Evolutionary conservation across 2,329 filamentous ascomycete species (phyloP), one percentile per base, ranked within the genome.

Genomic region (Madurella fahalii): DNA sequence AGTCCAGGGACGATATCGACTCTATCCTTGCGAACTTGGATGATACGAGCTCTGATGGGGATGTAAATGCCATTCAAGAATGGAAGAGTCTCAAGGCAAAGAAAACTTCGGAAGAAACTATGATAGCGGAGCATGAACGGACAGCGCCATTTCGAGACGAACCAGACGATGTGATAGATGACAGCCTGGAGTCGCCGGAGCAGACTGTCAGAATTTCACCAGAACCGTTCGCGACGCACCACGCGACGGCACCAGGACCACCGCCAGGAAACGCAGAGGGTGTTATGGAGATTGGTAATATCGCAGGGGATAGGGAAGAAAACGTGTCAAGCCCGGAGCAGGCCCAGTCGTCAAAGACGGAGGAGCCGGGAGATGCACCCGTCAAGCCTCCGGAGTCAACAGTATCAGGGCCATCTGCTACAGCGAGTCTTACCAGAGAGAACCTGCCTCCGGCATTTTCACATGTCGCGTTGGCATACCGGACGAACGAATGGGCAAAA

Each of bases 401-500:
- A 2, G 68, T 65, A 16, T 79, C 76, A 1, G 66, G 63, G 1
- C 70, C 70, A 2, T 78, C 79, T 2, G 71, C 72, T 13, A 69
- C 73, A 8, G 70, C 69, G 15, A 80, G 72, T 45, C 68, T 87
- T 55, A 84, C 79, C 5, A 79, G 78, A 58, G 82, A 84, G 3
- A 77, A 77, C 11, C 77, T 95, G 9, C 89, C 89, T 0, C 74
- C 78, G n/a, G 82, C 83, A 12, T 71, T 91, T 34, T 94, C 91
- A 1, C 86, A 83, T 57, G 81, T 95, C 9, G 87, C 91, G 1
- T 76, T 90, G 68, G 89, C 87, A 0, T 95, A 94, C 67, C 83
- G 93, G 54, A 96, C 91, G 1, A 95, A 95, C 61, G 93, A 97
- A 72, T 97, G 93, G 93, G 90, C 91, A 0, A 96, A 96, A 69